Evolutionary conservation across 1,139 yeast genomes (phyloP), one percentile per base, ranked within the genome.

Genomic region (Tardiomyces digboiensis): DNA sequence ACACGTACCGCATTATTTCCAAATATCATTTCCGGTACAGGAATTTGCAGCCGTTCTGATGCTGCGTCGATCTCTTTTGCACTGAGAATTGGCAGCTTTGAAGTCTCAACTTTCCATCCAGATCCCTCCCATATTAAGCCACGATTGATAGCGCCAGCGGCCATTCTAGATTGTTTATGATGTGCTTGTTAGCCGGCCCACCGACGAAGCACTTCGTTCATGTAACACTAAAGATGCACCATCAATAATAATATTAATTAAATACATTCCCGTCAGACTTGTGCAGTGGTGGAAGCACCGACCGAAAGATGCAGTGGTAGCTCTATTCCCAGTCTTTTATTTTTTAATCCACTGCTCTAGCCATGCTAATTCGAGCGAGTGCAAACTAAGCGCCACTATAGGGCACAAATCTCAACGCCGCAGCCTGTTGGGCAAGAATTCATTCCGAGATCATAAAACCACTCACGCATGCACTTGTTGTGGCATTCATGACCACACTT

Each of bases 1-100:
- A 52, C 29, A 16, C 42, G 71, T n/a, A 88, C 80, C 48, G 66
- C 64, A 59, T 85, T 89, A 53, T 85, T 80, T n/a, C 97, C 97
- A 66, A 91, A 91, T 14, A 91, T 88, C 98, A 91, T 91, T 60
- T 91, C 99, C 0, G 99, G 99, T 43, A 91, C 66, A 0, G 97
- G 95, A 52, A 91, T 77, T 10, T 79, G 78, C 46, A 82, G 72
- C 45, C 74, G 62, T 6, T 73, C 76, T 47, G 78, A 82, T 53
- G 82, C 73, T 10, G 66, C 66, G 48, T 88, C 97, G 47, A 91
- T 74, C 59, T 88, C 96, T 2, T 66, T 68, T 1, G 91, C 72
- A 51, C 76, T 81, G 48, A 87, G 66, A 39, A 91, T 91, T 0
- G 98, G 95, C 44, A 75, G 76, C 58, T 87, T 80, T 40, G 71